Evolutionary conservation across 345 rosid species (phyloP), one percentile per base, ranked within the genome.

Genomic region (Sapria himalayana): DNA sequence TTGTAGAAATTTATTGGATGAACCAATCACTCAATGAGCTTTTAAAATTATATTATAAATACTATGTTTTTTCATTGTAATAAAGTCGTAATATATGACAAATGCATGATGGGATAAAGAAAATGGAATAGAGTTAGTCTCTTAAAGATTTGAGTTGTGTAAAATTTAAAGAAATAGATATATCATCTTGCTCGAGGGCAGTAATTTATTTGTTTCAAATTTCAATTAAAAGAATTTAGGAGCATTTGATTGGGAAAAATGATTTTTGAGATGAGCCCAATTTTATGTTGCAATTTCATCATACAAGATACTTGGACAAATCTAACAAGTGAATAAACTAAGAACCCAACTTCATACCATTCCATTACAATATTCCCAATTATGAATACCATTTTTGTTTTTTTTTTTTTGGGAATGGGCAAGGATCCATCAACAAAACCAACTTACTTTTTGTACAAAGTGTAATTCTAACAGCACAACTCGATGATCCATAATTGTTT

Each of bases 101-200:
- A 4, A 34, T 34, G 9, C 38, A 34, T 6, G 38, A 6, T 9
- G 38, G 5, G 5, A 34, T 9, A 8, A 6, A 34, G 38, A 34
- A 5, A 34, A 34, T 34, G 9, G 5, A 7, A 14, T 3, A n/a
- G 11, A 45, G 25, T 31, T 45, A 17, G 4, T 31, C 27, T 13
- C 49, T 29, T 25, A 42, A 9, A 7, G 33, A 25, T 24, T 25
- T 25, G 7, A 42, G 46, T 25, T 42, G 13, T 3, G 46, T 42
- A 22, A 24, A 42, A 25, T 42, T 15, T 15, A 25, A 9, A 16
- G 34, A 42, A 42, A 25, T 9, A 8, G 21, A 15, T 14, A 25
- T 0, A 2, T 15, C 21, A 23, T 25, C 3, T 5, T 41, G 7
- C n/a, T 25, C 27, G 33, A 25, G 13, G 19, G n/a, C 5, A 9